phyloP scores from a whole-genome alignment of 2,329 filamentous ascomycete genomes.

The Pyrenophora graminea region DNA sequence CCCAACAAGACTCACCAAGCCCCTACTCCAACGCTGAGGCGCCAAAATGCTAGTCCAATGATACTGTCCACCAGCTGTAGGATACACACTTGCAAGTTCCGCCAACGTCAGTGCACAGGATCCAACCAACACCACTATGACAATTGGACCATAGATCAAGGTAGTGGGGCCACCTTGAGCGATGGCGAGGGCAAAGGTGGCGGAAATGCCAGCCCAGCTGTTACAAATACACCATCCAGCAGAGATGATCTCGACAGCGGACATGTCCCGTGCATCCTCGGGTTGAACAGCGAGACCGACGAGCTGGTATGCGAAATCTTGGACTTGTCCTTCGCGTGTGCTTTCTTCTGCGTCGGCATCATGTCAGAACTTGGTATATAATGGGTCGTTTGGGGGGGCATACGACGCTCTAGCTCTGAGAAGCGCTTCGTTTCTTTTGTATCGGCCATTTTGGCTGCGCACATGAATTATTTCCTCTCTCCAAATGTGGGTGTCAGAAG shows the following conservation, averaged over 20 bases:
- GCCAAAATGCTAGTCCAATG: constrained; percentile 45
- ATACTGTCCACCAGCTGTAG: constrained; percentile 33
- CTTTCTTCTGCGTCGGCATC: neutral
- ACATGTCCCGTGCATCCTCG: constrained; percentile 13
- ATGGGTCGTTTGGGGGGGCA: no score
- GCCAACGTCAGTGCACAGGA: constrained; percentile 16
- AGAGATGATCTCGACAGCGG: constrained; percentile 18
- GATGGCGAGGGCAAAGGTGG: constrained; percentile 19
- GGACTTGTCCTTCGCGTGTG: constrained; percentile 7
- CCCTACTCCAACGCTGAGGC: constrained; percentile 40
- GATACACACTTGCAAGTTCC: constrained; percentile 42
- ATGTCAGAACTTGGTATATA: no score
- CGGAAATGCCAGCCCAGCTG: constrained; percentile 22
- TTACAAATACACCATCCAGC: constrained; percentile 25
- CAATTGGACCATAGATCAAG: constrained; percentile 20
- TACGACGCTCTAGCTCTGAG: no score
- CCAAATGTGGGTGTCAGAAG: no score
- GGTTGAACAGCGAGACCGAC: constrained; percentile 6
- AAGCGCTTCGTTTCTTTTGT: no score
- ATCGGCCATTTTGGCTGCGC: no score
- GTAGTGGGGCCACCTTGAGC: constrained; percentile 18
- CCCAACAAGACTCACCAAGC: constrained; percentile 8
- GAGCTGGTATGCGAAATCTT: constrained; percentile 5
- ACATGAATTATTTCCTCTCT: no score
- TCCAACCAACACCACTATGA: constrained; percentile 19